These are phyloP conservation scores for Calonectria pseudoreteaudii DNA, from an alignment of 2,329 filamentous ascomycete genomes.

Conservation along the genomic window DNA sequence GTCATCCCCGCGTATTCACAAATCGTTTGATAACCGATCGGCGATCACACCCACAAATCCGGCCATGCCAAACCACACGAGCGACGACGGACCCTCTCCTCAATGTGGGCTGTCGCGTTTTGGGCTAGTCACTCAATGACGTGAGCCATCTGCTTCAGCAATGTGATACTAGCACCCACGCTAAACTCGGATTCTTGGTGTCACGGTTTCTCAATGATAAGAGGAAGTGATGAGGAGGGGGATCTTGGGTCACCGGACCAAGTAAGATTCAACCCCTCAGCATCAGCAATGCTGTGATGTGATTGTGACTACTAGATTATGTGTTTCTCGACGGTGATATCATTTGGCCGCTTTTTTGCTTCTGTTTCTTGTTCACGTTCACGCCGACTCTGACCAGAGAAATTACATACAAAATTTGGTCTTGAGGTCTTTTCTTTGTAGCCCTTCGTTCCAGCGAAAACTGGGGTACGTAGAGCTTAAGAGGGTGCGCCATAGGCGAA, in stretches of 20 bases:
- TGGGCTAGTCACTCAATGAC: constrained; percentile 30
- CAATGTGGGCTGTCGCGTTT: constrained; percentile 13
- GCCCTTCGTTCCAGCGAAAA: constrained; percentile 1
- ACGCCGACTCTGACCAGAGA: neutral
- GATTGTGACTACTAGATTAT: neutral
- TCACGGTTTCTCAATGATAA: neutral
- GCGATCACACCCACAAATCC: constrained; percentile 35
- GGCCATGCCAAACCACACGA: constrained; percentile 23
- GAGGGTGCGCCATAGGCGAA: neutral
- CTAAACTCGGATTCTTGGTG: constrained; percentile 16
- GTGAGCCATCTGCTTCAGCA: constrained; percentile 27
- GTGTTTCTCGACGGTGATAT: neutral
- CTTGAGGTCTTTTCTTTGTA: neutral
- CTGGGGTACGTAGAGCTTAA: neutral
- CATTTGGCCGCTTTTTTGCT: neutral
- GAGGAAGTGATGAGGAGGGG: neutral
- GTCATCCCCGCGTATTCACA: constrained; percentile 23
- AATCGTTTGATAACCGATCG: constrained; percentile 42
- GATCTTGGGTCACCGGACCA: neutral
- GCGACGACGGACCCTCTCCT: constrained; percentile 12
- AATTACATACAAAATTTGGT: neutral
- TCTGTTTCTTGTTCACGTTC: neutral
- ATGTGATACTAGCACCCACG: constrained; percentile 20
- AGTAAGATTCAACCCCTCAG: neutral
- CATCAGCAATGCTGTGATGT: neutral